Conservation (phyloP, 768 basidiomycete species). For the Lactarius sp. region DNA sequence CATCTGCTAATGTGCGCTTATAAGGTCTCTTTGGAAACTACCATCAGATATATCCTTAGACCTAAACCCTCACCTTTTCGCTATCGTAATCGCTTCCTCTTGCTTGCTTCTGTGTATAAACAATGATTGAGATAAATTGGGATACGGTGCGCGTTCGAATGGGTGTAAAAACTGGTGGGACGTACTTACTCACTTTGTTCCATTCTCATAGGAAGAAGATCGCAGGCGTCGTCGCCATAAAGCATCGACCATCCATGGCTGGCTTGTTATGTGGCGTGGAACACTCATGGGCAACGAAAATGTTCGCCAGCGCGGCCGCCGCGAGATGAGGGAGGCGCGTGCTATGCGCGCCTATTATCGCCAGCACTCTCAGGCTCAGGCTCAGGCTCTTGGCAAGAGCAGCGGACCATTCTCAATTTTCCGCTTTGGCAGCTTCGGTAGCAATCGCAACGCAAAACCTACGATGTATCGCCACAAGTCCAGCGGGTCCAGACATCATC, state of each 20-base stretch:
- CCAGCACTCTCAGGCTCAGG: slow-evolving; percentile 1
- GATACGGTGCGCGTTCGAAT: slow-evolving; percentile 16
- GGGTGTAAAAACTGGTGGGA: neutral
- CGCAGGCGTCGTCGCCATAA: slow-evolving; percentile 10
- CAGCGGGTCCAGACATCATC: slow-evolving; percentile 1
- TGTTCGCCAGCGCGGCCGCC: slow-evolving; percentile 22
- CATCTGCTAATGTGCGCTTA: neutral
- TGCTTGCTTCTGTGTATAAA: slow-evolving; percentile 1
- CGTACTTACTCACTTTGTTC: neutral
- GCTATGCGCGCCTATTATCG: slow-evolving; percentile 3
- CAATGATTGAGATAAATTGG: slow-evolving; percentile 24
- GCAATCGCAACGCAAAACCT: neutral
- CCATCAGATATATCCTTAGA: slow-evolving; percentile 10
- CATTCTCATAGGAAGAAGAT: slow-evolving; percentile 14
- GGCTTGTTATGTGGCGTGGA: slow-evolving; percentile 27
- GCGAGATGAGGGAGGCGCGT: slow-evolving; percentile 25
- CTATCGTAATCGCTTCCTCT: neutral
- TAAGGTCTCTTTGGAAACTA: slow-evolving; percentile 7
- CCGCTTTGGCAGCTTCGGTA: slow-evolving; percentile 1
- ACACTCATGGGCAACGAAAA: slow-evolving; percentile 23
- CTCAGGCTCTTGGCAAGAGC: neutral
- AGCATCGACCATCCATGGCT: slow-evolving; percentile 27
- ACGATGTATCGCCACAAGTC: slow-evolving; percentile 2
- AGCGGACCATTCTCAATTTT: slow-evolving; percentile 16
- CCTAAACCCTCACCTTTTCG: slow-evolving; percentile 9